These are phyloP conservation scores for Globisporangium paddicum DNA, from an alignment of 352 stramenopile species.

Conservation along the genomic window DNA sequence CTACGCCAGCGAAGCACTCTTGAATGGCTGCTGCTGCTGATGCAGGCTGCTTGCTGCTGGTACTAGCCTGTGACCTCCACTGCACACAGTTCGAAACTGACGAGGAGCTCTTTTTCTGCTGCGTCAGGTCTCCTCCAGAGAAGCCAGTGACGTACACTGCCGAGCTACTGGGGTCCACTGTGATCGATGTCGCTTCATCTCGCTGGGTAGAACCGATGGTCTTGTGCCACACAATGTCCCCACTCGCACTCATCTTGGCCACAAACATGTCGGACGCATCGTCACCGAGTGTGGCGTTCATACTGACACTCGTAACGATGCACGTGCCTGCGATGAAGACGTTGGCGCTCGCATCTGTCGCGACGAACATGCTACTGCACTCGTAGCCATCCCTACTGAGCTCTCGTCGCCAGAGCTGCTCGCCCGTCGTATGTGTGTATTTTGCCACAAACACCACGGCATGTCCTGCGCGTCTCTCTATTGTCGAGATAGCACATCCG, in stretches of 20 bases:
- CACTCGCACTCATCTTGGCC: neutral
- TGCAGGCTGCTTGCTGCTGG: neutral
- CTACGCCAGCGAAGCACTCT: constrained; percentile 14
- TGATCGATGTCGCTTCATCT: constrained; percentile 3
- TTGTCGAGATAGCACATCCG: neutral
- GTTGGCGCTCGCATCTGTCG: neutral
- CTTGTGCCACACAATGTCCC: neutral
- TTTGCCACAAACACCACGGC: constrained; percentile 9
- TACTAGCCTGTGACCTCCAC: neutral
- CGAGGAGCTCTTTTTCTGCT: neutral
- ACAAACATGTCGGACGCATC: constrained; percentile 5
- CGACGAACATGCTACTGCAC: constrained; percentile 1
- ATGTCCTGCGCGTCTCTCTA: neutral
- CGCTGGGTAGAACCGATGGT: neutral
- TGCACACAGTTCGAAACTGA: constrained; percentile 1
- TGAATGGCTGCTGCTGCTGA: neutral
- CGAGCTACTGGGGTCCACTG: neutral
- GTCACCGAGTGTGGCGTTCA: neutral
- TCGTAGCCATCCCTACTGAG: neutral
- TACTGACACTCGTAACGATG: neutral
- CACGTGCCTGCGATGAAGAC: constrained; percentile 4
- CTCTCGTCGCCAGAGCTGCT: constrained; percentile 8
- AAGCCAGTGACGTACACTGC: constrained; percentile 8
- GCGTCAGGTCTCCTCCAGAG: constrained; percentile 1
- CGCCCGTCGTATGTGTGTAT: constrained; percentile 7